These are phyloP conservation scores for Prunus persica DNA, from an alignment of 306 rosid species.

Conservation along the genomic window Prunus_persica_NCBIv2 NC_034014.1:10783001-10783500, in stretches of 20 bases:
- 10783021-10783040: not conserved
- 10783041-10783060: not conserved
- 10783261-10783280: not conserved
- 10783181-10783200: not conserved
- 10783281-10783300: not conserved
- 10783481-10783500: slow-evolving; percentile 33
- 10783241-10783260: not conserved
- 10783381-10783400: slow-evolving; percentile 2
- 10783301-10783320: not conserved
- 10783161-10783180: not conserved
- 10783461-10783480: slow-evolving; percentile 87
- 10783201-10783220: not conserved
- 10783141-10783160: not conserved
- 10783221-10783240: not conserved
- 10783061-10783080: not conserved
- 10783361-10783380: not conserved
- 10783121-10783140: not conserved
- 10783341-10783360: not conserved
- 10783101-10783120: not conserved
- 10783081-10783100: not conserved
- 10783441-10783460: slow-evolving; percentile 90
- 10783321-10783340: not conserved
- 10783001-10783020: not conserved
- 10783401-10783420: slow-evolving; percentile 71
- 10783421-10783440: slow-evolving; percentile 92